Evolutionary conservation across 75 land plant species (phyloP).

Genomic region (Picea sitchensis): DNA sequence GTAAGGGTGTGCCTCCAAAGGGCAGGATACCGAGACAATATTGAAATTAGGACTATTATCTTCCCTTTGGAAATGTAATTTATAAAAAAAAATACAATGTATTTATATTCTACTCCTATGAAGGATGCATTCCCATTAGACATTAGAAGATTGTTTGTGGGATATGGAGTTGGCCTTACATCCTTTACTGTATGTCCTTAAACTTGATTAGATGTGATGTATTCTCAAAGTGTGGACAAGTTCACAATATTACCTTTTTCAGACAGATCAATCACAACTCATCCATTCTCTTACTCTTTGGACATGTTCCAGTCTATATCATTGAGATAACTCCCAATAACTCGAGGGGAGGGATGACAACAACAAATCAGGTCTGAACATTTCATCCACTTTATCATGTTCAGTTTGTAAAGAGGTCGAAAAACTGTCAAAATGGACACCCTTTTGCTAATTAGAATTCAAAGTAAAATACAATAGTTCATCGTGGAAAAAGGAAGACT

Average conservation of each 20-base stretch:
- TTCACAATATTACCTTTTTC: background rate
- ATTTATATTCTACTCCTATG: background rate
- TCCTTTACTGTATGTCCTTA: slow-evolving; percentile 50
- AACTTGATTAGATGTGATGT: background rate
- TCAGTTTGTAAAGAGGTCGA: background rate
- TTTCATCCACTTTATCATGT: background rate
- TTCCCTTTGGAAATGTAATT: background rate
- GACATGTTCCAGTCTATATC: slow-evolving; percentile 80
- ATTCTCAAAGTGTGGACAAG: background rate
- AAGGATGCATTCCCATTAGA: slow-evolving; percentile 52
- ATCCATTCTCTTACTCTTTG: background rate
- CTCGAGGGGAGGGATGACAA: slow-evolving; percentile 58
- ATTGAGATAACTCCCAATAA: slow-evolving; percentile 79
- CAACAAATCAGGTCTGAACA: slow-evolving; percentile 50
- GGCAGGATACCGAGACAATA: background rate
- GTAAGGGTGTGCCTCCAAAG: background rate
- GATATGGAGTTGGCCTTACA: slow-evolving; percentile 62
- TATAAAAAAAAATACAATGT: background rate
- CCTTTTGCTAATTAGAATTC: background rate
- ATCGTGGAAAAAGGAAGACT: background rate
- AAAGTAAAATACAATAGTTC: background rate
- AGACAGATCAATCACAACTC: background rate
- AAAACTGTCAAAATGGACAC: background rate
- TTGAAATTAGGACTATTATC: background rate
- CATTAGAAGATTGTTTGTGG: slow-evolving; percentile 57